Evolutionary conservation across 331 rosid species (phyloP).

Genomic region (Malus hybrid): DNA sequence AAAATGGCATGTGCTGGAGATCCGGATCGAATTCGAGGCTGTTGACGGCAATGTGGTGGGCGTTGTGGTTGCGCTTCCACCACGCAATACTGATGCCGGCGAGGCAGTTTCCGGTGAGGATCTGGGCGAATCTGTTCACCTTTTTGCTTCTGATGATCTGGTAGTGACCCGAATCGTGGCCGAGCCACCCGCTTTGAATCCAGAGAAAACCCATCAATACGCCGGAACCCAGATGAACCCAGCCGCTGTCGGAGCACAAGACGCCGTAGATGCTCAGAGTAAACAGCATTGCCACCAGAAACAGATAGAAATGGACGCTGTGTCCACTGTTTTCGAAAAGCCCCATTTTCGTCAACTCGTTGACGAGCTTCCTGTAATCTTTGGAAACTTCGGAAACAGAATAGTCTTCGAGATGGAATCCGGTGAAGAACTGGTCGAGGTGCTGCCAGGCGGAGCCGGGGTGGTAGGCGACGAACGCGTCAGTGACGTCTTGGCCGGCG

Average conservation of each 20-base stretch:
- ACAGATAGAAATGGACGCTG: conserved; percentile 5
- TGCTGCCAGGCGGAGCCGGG: conserved; percentile 27
- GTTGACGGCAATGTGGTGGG: conserved; percentile 38
- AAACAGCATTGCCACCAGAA: conserved; percentile 18
- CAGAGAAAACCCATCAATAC: conserved; percentile 29
- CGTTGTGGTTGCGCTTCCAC: conserved; percentile 49
- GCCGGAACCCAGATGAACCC: conserved; percentile 31
- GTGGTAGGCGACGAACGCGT: conserved; percentile 60
- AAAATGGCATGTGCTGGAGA: conserved; percentile 42
- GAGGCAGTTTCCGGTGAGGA: conserved; percentile 38
- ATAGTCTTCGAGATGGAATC: not conserved
- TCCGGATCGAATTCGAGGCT: conserved; percentile 45
- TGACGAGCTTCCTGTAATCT: not conserved
- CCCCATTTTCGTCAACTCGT: conserved; percentile 21
- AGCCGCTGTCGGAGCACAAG: conserved; percentile 15
- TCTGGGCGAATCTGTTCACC: conserved; percentile 25
- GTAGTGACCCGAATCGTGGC: conserved; percentile 42
- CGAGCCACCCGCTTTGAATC: conserved; percentile 42
- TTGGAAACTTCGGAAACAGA: too few relatives aligned
- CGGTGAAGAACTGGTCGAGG: conserved; percentile 37
- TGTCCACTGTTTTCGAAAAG: conserved; percentile 42
- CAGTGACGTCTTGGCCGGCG: conserved; percentile 73
- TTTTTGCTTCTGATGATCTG: conserved; percentile 21
- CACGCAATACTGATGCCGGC: conserved; percentile 41
- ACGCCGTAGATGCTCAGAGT: conserved; percentile 24